Evolutionary conservation across 129 eudicot genomes (phyloP).

Genomic region (Gnaphalium uliginosum): DNA sequence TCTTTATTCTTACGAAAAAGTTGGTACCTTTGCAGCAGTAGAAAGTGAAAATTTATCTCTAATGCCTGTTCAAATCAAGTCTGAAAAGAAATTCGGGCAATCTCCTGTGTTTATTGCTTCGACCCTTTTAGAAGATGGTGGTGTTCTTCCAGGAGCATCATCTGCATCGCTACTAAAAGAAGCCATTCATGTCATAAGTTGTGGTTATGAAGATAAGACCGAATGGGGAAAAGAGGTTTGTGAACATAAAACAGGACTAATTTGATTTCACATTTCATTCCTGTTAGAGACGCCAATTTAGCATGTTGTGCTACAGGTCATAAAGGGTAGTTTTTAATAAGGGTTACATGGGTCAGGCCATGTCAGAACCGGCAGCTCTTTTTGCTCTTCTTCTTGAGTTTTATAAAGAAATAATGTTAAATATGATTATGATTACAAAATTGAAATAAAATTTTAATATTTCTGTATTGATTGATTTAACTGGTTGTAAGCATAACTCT

Average conservation of each 20-base stretch:
- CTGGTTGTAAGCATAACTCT: not conserved
- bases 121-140: slow-evolving; percentile 58
- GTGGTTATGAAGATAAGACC: slow-evolving; percentile 80
- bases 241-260: not conserved
- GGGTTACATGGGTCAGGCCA: not conserved
- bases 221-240: slow-evolving; percentile 89
- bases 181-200: slow-evolving; percentile 76
- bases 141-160: slow-evolving; percentile 30
- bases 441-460: not conserved
- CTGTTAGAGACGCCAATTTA: not conserved
- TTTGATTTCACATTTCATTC: not conserved
- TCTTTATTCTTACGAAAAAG: not conserved
- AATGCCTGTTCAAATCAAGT: slow-evolving; percentile 39
- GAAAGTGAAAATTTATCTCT: slow-evolving; percentile 15
- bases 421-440: not conserved
- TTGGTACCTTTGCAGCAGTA: slow-evolving; percentile 26
- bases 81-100: slow-evolving; percentile 67
- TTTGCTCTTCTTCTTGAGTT: not conserved
- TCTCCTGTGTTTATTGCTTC: slow-evolving; percentile 75
- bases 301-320: not conserved
- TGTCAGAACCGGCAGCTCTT: not conserved
- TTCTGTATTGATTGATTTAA: not conserved
- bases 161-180: slow-evolving; percentile 55
- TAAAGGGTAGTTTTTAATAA: not conserved
- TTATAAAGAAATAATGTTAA: not conserved